Conservation (phyloP, 2,329 filamentous ascomycete species). For the Sarocladiaceae sp. region DNA sequence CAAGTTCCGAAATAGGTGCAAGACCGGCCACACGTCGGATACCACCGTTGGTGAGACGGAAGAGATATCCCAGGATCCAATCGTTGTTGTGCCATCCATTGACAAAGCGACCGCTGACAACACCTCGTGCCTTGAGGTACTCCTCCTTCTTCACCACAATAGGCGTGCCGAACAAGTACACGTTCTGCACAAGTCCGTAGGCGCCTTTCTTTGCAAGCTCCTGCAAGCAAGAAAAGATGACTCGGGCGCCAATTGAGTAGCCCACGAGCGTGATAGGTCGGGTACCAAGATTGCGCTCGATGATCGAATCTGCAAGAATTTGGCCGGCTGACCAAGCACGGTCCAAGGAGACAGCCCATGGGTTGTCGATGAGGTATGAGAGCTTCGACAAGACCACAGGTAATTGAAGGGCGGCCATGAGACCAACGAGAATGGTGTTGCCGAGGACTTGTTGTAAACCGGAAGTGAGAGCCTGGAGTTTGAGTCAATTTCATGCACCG, state of each 20-base stretch:
- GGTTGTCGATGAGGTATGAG: slow-evolving; percentile 95
- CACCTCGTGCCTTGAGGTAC: slow-evolving; percentile 73
- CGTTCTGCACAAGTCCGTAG: slow-evolving; percentile 86
- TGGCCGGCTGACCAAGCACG: slow-evolving; percentile 84
- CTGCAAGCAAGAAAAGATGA: slow-evolving; percentile 87
- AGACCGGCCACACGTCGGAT: slow-evolving; percentile 86
- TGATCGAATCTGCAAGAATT: slow-evolving; percentile 89
- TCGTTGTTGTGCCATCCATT: slow-evolving; percentile 94
- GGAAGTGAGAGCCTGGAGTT: slow-evolving; percentile 78
- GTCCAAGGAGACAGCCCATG: slow-evolving; percentile 94
- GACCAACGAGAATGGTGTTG: slow-evolving; percentile 77
- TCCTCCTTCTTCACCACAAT: slow-evolving; percentile 91
- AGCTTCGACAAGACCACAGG: slow-evolving; percentile 91
- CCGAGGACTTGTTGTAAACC: slow-evolving; percentile 93
- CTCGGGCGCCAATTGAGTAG: slow-evolving; percentile 86
- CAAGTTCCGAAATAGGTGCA: slow-evolving; percentile 68
- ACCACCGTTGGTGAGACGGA: slow-evolving; percentile 88
- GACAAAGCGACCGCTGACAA: slow-evolving; percentile 88
- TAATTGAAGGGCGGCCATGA: slow-evolving; percentile 93
- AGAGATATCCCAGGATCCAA: slow-evolving; percentile 96
- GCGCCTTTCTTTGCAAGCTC: slow-evolving; percentile 83
- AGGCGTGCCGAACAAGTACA: slow-evolving; percentile 90
- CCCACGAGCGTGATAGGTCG: slow-evolving; percentile 90
- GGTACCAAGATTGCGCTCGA: slow-evolving; percentile 86
- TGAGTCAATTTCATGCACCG: not conserved